A percentile compares a stretch with the other conserved stretches of the same genome.
phyloP scores from a whole-genome alignment of 2,329 filamentous ascomycete species.

The Leptosphaerulina australis region DNA sequence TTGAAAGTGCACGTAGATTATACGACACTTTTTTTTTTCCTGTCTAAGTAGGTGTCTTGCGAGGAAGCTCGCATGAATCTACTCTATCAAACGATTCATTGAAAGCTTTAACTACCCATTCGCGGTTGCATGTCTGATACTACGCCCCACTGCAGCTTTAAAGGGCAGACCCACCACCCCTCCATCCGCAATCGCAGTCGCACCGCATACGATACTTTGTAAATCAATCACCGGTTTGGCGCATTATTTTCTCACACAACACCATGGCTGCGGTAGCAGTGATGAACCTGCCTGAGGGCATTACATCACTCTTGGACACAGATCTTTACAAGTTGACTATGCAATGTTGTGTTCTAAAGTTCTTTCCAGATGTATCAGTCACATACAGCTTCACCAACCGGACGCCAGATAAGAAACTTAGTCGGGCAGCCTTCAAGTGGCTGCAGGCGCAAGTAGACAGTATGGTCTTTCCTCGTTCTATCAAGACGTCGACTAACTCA shows the following conservation, averaged over 20 bases:
- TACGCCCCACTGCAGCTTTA: slow-evolving; percentile 3
- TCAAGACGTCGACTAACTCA: slow-evolving; percentile 10
- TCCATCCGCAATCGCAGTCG: slow-evolving; percentile 26
- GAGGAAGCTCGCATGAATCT: no score
- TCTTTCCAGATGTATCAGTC: slow-evolving; percentile 80
- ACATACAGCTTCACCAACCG: slow-evolving; percentile 95
- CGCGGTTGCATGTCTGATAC: slow-evolving; percentile 8
- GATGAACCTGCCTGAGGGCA: slow-evolving; percentile 45
- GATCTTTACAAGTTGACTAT: slow-evolving; percentile 97
- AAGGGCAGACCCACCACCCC: slow-evolving; percentile 37
- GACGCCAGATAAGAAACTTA: slow-evolving; percentile 91
- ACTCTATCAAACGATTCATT: neutral
- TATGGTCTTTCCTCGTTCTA: slow-evolving; percentile 42
- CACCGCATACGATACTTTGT: slow-evolving; percentile 2
- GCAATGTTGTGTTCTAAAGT: slow-evolving; percentile 88
- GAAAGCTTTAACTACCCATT: neutral
- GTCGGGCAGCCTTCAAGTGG: slow-evolving; percentile 82
- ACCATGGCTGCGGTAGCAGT: slow-evolving; percentile 30
- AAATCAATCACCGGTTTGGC: slow-evolving; percentile 2
- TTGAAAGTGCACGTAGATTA: neutral
- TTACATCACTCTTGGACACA: slow-evolving; percentile 57
- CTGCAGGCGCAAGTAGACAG: slow-evolving; percentile 81
- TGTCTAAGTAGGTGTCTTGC: no score
- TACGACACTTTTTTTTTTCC: no score
- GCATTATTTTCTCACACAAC: slow-evolving; percentile 2